These are phyloP conservation scores for Hymenotorrendiella dingleyae DNA, from an alignment of 2,329 filamentous ascomycete species.

Conservation along the genomic window DNA sequence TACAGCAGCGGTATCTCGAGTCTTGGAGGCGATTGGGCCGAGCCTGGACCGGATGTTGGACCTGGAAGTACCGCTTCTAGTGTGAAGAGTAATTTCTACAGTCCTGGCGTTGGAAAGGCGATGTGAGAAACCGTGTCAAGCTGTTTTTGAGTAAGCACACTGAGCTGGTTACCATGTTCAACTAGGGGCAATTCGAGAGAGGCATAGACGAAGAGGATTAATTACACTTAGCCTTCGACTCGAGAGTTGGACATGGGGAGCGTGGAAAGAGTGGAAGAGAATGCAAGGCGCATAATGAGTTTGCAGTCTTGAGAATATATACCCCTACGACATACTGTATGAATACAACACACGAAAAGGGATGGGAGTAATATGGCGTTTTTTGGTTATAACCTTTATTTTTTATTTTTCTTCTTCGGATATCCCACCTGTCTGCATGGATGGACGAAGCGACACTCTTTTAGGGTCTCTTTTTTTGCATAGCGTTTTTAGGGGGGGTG, in stretches of 20 bases:
- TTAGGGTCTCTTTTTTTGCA: neutral
- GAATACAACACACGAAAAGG: too few relatives aligned
- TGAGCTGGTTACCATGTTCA: neutral
- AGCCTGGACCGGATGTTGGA: constrained; percentile 50
- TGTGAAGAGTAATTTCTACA: constrained; percentile 16
- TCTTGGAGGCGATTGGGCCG: constrained; percentile 42
- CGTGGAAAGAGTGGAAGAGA: neutral
- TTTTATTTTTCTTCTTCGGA: neutral
- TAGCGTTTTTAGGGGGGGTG: neutral
- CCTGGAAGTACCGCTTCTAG: constrained; percentile 26
- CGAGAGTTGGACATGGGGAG: too few relatives aligned
- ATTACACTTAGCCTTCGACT: too few relatives aligned
- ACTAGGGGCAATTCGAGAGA: neutral
- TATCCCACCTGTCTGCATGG: too few relatives aligned
- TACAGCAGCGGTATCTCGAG: constrained; percentile 23
- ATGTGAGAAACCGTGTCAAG: constrained; percentile 9
- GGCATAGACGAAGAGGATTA: neutral
- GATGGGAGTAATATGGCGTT: neutral
- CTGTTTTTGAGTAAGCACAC: neutral
- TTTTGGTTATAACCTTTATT: neutral
- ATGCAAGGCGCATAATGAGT: too few relatives aligned
- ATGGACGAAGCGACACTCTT: too few relatives aligned
- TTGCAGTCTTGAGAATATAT: too few relatives aligned
- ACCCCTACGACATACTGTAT: too few relatives aligned
- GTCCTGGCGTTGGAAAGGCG: constrained; percentile 24